Evolutionary conservation across 2,329 filamentous ascomycete species (phyloP), one percentile per base, ranked within the genome.

Genomic region (Madurella fahalii): DNA sequence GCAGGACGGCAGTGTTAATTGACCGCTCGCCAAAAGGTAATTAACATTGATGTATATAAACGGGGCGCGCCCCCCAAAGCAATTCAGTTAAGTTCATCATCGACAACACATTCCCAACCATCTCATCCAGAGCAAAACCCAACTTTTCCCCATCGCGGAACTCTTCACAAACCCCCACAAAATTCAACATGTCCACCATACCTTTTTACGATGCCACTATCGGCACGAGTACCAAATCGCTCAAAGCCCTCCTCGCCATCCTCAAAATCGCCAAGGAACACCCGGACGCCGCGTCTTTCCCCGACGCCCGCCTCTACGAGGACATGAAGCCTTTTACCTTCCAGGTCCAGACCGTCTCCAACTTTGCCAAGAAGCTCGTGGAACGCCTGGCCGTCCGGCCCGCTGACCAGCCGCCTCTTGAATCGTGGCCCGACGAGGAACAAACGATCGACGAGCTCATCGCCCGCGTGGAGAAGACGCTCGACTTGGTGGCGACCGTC

Each of bases 261-360:
- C 62, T 73, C 13, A 52, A 58, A 13, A 70, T 68, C 60, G 66
- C 68, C 20, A 56, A 64, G 42, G 47, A 60, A 34, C 57, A 69
- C 42, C 63, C 66, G 47, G 63, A 67, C 39, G 63, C 59, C 17
- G 60, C 65, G 50, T 50, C 56, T 9, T 65, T 66, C 47, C 58
- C 63, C 46, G 25, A 52, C 13, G 60, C 64, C 18, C 55, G 62
- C 4, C 63, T 74, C 2, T 40, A 54, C 41, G 61, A 66, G 2
- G 71, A 72, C 63, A 73, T 73, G 68, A 58, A 62, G 13, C 68
- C 70, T 13, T 64, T 74, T 17, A 57, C 48, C 37, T 70, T 70
- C 62, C 71, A 74, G 53, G 60, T 74, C 13, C 64, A 68, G 49
- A 60, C 63, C 31, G 65, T 63, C 8, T 66, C 65, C 50, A 66